Base-by-base conservation (phyloP, 73 alveolate species). In the Tetrahymena thermophila region DNA sequence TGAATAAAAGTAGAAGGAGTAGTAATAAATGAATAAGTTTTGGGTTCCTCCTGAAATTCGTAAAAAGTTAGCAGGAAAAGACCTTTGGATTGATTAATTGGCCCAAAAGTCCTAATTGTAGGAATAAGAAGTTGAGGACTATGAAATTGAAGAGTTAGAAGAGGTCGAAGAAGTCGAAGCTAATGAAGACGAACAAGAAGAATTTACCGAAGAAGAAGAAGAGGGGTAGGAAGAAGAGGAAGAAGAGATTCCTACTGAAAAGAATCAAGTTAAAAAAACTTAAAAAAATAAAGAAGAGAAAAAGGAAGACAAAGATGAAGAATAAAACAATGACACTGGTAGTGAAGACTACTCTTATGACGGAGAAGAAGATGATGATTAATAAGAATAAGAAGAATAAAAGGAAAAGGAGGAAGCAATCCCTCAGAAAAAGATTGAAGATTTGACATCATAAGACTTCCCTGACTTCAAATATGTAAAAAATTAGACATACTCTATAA, bases 41-140 rank as follows among this genome's bases (percentile, higher is more conserved):
- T 71, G 89, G 89, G n/a, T 71, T 71, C 89, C 89, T 71, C 89
- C 89, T 71, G 89, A 71, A 31, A 71, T 71, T 31, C 89, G 89
- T 71, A 28, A 71, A 71, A 71, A 71, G 37, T 31, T 71, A 28
- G 89, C 37, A 8, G 89, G 89, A n/a, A 71, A 71, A 31, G 89
- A 71, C 37, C 89, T 71, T 34, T 71, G 89, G 89, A 71, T 71
- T 34, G 89, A 71, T 21, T 11, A 71, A 71, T 31, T 71, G 17
- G 89, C 89, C 37, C 37, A 71, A n/a, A 71, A 71, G 89, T 71
- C 89, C n/a, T 71, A 71, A 71, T 71, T 71, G 89, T 71, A 71
- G 89, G 89, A 71, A 71, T 71, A 71, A 71, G 89, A 71, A 28
- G 89, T 71, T 71, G 89, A 71, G 23, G 89, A 71, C 17, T 71